Evolutionary conservation across 805 yeast species (phyloP), one percentile per base, ranked within the genome.

Genomic region (Saccharomyces kudriavzevii): DNA sequence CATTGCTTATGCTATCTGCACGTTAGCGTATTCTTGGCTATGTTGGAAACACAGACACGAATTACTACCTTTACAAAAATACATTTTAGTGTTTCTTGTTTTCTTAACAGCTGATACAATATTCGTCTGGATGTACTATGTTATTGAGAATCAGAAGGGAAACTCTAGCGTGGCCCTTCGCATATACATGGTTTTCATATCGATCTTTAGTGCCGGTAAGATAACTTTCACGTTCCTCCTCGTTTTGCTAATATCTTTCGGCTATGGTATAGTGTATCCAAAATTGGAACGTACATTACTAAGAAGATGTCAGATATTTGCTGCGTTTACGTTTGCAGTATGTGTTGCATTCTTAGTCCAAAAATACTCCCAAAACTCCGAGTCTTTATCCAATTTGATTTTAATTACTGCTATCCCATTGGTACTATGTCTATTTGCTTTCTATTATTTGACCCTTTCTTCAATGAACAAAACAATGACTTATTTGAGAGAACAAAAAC

Each of bases 221-320:
- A 79, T 89, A 51, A 84, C 97, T 0, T 88, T 89, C 67, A 87
- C 97, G 5, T 86, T 92, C 71, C 94, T 92, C 73, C 73, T 94
- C 63, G 75, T 94, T 53, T 76, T 92, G 58, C 84, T 89, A 61
- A 92, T 94, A 53, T 78, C 95, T 11, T 75, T 91, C 58, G 99
- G 99, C 43, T 94, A 91, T 70, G 97, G 98, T 57, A 90, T 94
- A 49, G 98, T 94, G 50, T 83, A 81, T 64, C 90, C 96, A 48
- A 85, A 90, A 57, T 78, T 94, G 56, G 87, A 90, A 48, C 81
- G 81, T 67, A 80, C 81, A 53, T 63, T 77, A 28, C 89, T 94
- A 96, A 75, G 83, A 63, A 82, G 77, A 67, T 82, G 89, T 67
- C 78, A 83, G 62, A 68, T 82, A 14, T 75, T 85, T 50, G 80